These are phyloP conservation scores for Geotrichum candidum DNA, from an alignment of 1,139 yeast genomes.

Conservation along the genomic window DNA sequence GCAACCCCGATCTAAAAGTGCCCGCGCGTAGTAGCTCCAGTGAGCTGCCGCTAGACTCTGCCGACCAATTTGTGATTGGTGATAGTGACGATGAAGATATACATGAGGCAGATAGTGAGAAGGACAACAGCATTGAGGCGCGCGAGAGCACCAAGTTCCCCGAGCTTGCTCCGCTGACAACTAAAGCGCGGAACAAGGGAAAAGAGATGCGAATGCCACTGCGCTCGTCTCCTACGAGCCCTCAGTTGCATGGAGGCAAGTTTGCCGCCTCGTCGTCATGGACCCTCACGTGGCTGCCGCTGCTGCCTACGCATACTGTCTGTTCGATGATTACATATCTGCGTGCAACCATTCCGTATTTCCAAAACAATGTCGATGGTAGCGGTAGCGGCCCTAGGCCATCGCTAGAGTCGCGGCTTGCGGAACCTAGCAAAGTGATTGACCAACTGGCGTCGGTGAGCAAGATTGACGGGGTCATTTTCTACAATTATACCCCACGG, in stretches of 20 bases:
- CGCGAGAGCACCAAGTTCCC: conserved; percentile 13
- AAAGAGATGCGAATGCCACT: conserved; percentile 10
- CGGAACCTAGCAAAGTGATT: conserved; percentile 26
- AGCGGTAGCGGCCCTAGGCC: conserved; percentile 1
- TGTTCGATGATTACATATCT: conserved; percentile 12
- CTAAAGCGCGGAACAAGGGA: conserved; percentile 11
- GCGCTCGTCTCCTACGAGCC: background rate
- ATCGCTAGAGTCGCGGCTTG: conserved; percentile 15
- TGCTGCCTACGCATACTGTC: conserved; percentile 19
- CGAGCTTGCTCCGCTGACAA: conserved; percentile 4
- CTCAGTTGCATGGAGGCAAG: background rate
- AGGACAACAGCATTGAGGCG: conserved; percentile 7
- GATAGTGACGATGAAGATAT: conserved; percentile 32
- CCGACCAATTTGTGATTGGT: conserved; percentile 18
- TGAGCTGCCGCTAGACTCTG: background rate
- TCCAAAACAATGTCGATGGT: conserved; percentile 1
- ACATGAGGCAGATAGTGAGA: background rate
- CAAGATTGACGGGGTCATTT: conserved; percentile 21
- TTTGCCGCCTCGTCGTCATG: conserved; percentile 12
- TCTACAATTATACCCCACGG: conserved; percentile 1
- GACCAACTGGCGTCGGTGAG: conserved; percentile 24
- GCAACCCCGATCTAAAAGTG: conserved; percentile 5
- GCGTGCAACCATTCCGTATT: conserved; percentile 13
- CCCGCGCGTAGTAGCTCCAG: background rate
- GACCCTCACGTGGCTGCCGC: conserved; percentile 20